phyloP scores from a whole-genome alignment of 805 yeast genomes.

The Spathaspora sp. region DNA sequence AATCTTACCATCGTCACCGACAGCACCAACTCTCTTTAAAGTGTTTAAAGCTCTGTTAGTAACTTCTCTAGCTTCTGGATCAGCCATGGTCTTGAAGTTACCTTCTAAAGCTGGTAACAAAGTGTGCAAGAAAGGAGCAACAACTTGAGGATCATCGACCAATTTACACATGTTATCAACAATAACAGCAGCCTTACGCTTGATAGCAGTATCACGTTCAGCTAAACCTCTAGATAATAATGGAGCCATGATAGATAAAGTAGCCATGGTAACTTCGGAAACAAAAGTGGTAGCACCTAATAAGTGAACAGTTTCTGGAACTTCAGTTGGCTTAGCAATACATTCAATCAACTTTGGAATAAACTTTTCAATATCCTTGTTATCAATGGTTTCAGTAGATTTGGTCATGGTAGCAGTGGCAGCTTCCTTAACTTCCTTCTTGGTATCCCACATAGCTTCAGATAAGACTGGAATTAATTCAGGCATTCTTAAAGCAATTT shows the following conservation, averaged over 20 bases:
- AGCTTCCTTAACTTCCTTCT: slow-evolving; percentile 94
- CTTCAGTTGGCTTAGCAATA: slow-evolving; percentile 95
- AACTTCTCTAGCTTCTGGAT: slow-evolving; percentile 99
- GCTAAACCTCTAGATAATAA: slow-evolving; percentile 98
- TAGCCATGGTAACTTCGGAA: slow-evolving; percentile 99
- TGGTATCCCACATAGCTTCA: slow-evolving; percentile 99
- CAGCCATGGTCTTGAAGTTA: slow-evolving; percentile 96
- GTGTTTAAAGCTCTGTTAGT: slow-evolving; percentile 96
- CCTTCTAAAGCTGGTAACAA: slow-evolving; percentile 94
- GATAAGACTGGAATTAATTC: slow-evolving; percentile 97
- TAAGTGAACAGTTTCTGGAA: slow-evolving; percentile 97
- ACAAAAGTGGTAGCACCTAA: slow-evolving; percentile 99
- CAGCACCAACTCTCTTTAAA: slow-evolving; percentile 97
- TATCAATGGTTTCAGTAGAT: slow-evolving; percentile 95
- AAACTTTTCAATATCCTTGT: slow-evolving; percentile 99
- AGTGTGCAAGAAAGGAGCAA: slow-evolving; percentile 97
- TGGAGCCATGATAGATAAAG: slow-evolving; percentile 99
- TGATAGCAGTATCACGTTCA: slow-evolving; percentile 99
- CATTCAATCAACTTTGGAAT: slow-evolving; percentile 96
- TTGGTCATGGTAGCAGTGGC: slow-evolving; percentile 94
- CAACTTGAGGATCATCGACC: slow-evolving; percentile 99
- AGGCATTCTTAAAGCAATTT: slow-evolving; percentile 98
- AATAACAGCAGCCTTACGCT: slow-evolving; percentile 99
- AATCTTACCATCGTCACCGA: slow-evolving; percentile 80
- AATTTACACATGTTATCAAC: slow-evolving; percentile 99